Evolutionary conservation across 2,329 filamentous ascomycete species (phyloP).

Genomic region (Fusarium devonianum): DNA sequence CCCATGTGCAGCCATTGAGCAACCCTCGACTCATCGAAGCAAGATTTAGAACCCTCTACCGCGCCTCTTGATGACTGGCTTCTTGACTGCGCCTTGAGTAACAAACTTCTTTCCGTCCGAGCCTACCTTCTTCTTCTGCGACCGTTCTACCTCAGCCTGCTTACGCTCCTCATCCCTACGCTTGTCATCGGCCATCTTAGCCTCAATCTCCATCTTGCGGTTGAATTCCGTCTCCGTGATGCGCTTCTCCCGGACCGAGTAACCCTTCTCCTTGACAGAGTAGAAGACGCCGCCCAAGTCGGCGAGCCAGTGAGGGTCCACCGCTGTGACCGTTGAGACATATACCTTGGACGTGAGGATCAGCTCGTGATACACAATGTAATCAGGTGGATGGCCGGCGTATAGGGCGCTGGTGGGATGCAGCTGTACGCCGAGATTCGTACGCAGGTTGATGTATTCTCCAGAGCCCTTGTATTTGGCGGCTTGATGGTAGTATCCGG

Average conservation of each 20-base stretch:
- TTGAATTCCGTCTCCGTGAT: conserved; percentile 94
- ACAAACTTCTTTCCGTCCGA: conserved; percentile 62
- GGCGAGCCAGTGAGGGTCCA: conserved; percentile 96
- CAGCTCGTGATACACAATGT: conserved; percentile 97
- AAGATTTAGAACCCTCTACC: conserved; percentile 64
- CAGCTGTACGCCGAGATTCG: conserved; percentile 90
- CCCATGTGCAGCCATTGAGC: conserved; percentile 7
- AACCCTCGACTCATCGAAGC: too few species aligned
- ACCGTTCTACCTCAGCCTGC: conserved; percentile 57
- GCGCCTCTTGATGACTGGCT: conserved; percentile 64
- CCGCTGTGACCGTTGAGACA: conserved; percentile 95
- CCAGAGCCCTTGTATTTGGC: conserved; percentile 95
- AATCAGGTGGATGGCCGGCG: conserved; percentile 94
- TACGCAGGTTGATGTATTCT: conserved; percentile 96
- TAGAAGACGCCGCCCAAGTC: conserved; percentile 98
- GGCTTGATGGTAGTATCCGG: conserved; percentile 97
- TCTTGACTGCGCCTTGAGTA: conserved; percentile 68
- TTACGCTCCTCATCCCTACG: conserved; percentile 67
- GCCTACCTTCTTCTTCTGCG: conserved; percentile 48
- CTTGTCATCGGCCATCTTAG: conserved; percentile 89
- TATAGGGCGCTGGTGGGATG: conserved; percentile 95
- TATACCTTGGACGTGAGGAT: conserved; percentile 97
- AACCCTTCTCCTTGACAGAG: conserved; percentile 96
- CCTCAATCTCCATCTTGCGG: conserved; percentile 88
- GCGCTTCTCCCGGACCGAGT: conserved; percentile 83